Percentiles rank a stretch among this genome's conserved stretches.
phyloP scores from a whole-genome alignment of 192 early-diverging fungal genomes.

The Piromyces sp. region DNA sequence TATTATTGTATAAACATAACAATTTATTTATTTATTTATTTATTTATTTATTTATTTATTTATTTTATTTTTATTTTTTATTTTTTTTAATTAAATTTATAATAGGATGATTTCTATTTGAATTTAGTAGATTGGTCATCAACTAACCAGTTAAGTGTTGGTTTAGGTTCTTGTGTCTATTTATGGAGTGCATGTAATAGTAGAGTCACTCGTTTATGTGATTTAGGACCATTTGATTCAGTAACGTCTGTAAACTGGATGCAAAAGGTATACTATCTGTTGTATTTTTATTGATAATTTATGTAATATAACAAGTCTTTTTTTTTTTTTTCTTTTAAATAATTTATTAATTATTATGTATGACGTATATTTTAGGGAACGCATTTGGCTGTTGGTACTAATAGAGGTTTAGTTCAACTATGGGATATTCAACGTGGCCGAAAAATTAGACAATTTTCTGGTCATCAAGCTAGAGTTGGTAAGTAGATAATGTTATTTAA shows the following conservation, averaged over 20 bases:
- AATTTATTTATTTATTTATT: too few relatives aligned
- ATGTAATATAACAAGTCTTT: too few relatives aligned
- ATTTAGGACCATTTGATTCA: constrained; percentile 13
- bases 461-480: constrained; percentile 38
- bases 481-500: too few relatives aligned
- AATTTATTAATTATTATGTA: too few relatives aligned
- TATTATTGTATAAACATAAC: too few relatives aligned
- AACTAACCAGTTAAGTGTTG: constrained; percentile 63
- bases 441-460: constrained; percentile 14
- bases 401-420: constrained; percentile 40
- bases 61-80: too few relatives aligned
- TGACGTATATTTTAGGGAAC: too few relatives aligned
- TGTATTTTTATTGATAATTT: too few relatives aligned
- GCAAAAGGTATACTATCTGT: background rate
- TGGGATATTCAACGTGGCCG: constrained; percentile 42
- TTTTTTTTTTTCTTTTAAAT: too few relatives aligned
- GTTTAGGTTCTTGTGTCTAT: constrained; percentile 67
- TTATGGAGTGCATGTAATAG: constrained; percentile 73
- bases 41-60: too few relatives aligned
- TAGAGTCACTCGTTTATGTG: constrained; percentile 35
- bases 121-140: constrained; percentile 89
- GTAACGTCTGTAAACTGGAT: constrained; percentile 14
- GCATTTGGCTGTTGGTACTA: constrained; percentile 55
- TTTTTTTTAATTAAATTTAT: too few relatives aligned
- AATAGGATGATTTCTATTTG: constrained; percentile 77